Conservation (phyloP, 129 eudicot genomes). For the Kitagawia praeruptora region DNA sequence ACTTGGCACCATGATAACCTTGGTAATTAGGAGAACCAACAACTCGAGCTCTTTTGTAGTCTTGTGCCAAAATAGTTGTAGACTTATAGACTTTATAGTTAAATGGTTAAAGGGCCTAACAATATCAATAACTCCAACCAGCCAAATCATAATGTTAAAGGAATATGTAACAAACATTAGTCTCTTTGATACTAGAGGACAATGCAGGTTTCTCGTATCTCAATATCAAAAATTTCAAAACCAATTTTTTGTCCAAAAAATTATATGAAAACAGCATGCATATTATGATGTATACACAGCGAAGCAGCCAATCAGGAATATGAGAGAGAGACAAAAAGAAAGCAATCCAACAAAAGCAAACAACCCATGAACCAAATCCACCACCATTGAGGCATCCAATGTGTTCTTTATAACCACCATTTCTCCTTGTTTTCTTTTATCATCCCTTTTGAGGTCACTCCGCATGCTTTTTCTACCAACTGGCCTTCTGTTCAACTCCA, state of each 20-base stretch:
- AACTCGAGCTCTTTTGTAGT: too few species aligned
- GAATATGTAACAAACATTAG: slow-evolving; percentile 80
- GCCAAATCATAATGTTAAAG: background rate
- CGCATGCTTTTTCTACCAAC: slow-evolving; percentile 21
- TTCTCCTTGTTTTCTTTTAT: slow-evolving; percentile 17
- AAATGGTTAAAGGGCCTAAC: background rate
- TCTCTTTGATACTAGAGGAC: slow-evolving; percentile 47
- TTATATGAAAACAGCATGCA: too few species aligned
- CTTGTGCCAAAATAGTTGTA: too few species aligned
- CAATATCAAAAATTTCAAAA: too few species aligned
- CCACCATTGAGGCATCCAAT: slow-evolving; percentile 62
- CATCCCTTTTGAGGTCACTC: slow-evolving; percentile 66
- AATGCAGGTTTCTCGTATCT: slow-evolving; percentile 19
- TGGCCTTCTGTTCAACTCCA: background rate
- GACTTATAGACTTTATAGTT: too few species aligned
- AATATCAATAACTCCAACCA: background rate
- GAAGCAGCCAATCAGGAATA: background rate
- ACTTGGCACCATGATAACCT: too few species aligned
- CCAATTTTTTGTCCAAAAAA: too few species aligned
- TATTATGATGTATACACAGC: too few species aligned
- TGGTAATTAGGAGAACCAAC: too few species aligned
- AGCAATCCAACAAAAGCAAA: slow-evolving; percentile 13
- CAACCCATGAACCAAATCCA: slow-evolving; percentile 14
- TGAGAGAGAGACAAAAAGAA: background rate
- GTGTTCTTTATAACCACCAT: slow-evolving; percentile 26